These are phyloP conservation scores for Monoraphidium neglectum DNA, from an alignment of 139 green algal genomes.

Conservation along the genomic window DNA sequence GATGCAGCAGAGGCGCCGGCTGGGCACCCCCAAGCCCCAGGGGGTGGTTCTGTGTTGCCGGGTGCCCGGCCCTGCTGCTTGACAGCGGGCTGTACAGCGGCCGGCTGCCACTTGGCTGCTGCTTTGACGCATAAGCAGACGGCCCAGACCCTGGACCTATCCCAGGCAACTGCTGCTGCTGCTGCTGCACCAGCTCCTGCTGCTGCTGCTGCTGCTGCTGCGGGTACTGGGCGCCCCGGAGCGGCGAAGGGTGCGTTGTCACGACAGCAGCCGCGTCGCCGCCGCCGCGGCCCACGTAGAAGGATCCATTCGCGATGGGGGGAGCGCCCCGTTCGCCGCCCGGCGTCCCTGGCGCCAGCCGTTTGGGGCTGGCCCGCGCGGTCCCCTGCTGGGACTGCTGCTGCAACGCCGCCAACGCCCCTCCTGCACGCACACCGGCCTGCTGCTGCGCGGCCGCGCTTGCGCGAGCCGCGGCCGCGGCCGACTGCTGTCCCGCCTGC, in stretches of 20 bases:
- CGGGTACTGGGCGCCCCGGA: not conserved
- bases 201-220: slow-evolving; percentile 12
- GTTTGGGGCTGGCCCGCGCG: no score
- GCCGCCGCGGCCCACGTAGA: not conserved
- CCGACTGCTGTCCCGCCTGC: not conserved
- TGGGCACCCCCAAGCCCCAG: no score
- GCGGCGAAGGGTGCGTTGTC: not conserved
- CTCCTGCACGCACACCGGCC: no score
- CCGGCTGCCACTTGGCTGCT: not conserved
- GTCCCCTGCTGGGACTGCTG: no score
- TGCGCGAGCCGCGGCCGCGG: not conserved
- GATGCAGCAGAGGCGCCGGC: not conserved
- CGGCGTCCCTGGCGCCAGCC: no score
- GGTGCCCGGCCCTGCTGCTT: not conserved
- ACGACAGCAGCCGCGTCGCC: not conserved
- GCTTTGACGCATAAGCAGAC: not conserved
- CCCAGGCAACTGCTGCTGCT: not conserved
- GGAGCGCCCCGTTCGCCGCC: no score
- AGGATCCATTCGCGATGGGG: not conserved
- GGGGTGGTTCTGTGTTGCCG: not conserved
- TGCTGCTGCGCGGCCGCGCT: slow-evolving; percentile 1
- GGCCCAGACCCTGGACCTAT: not conserved
- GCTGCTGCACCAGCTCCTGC: no score
- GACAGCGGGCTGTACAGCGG: not conserved
- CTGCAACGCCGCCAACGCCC: no score